These are phyloP conservation scores for Manihot esculenta DNA, from an alignment of 441 rosid species.

Conservation along the genomic window DNA sequence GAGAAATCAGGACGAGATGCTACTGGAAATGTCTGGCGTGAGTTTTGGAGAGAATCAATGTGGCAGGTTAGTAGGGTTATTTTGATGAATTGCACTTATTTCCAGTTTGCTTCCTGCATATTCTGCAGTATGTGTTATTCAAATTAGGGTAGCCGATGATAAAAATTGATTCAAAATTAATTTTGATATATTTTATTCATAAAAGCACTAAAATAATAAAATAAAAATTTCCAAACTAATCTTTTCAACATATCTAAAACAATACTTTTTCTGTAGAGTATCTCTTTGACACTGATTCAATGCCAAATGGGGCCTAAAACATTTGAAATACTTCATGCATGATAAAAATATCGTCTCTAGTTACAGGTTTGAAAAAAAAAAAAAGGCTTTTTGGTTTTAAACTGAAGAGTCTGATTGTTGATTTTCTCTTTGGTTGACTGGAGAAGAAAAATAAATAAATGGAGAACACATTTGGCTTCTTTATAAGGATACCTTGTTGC, in stretches of 20 bases:
- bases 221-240: too few relatives aligned
- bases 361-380: too few relatives aligned
- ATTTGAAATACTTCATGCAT: background rate
- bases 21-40: conserved; percentile 80
- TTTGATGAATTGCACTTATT: conserved; percentile 1
- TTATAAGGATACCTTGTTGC: background rate
- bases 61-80: conserved; percentile 58
- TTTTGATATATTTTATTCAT: too few relatives aligned
- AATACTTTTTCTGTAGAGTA: too few relatives aligned
- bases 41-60: conserved; percentile 90
- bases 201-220: too few relatives aligned
- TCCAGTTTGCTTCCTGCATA: conserved; percentile 2
- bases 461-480: background rate
- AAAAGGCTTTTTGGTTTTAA: too few relatives aligned
- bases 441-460: background rate
- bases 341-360: background rate
- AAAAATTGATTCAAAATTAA: too few relatives aligned
- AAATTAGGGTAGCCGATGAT: background rate
- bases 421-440: background rate
- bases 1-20: conserved; percentile 96
- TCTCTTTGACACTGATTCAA: too few relatives aligned
- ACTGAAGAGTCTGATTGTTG: too few relatives aligned
- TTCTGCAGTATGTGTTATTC: background rate
- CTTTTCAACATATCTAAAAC: too few relatives aligned
- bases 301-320: too few relatives aligned